Conservation (phyloP, 2,329 filamentous ascomycete species). For the Pseudogymnoascus verrucosus region DNA sequence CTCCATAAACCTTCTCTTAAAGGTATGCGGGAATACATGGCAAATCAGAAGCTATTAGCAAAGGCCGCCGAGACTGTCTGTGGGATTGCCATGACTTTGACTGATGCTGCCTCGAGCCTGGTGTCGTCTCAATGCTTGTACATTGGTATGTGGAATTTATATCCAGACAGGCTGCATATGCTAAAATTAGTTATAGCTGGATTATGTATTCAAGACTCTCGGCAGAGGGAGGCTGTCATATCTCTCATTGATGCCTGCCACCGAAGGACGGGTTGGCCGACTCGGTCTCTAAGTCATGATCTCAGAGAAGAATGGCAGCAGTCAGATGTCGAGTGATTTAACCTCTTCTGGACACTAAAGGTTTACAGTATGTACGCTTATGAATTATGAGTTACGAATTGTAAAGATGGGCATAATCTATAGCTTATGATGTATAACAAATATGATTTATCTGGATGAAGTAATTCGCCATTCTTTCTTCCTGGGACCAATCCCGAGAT, state of each 20-base stretch:
- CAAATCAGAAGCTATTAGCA: constrained; percentile 35
- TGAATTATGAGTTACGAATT: not conserved
- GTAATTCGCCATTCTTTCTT: not conserved
- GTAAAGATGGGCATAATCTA: not conserved
- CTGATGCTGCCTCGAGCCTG: constrained; percentile 34
- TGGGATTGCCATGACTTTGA: constrained; percentile 39
- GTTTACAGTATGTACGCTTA: not conserved
- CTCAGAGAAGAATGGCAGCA: constrained; percentile 25
- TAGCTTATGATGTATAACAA: not conserved
- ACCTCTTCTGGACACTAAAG: not conserved
- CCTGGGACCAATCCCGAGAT: not conserved
- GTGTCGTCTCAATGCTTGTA: constrained; percentile 38
- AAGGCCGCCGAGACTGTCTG: constrained; percentile 42
- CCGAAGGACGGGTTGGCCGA: constrained; percentile 35
- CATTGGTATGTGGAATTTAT: constrained; percentile 19
- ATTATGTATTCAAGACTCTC: constrained; percentile 32
- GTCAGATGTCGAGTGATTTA: not conserved
- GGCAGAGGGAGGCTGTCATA: constrained; percentile 31
- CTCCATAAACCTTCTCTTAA: constrained; percentile 44
- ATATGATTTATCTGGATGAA: not conserved
- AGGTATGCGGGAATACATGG: constrained; percentile 40
- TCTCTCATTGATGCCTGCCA: constrained; percentile 32
- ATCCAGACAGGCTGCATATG: not conserved
- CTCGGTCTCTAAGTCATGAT: constrained; percentile 25
- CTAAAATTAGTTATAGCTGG: constrained; percentile 27